A percentile compares a stretch with the other conserved stretches of the same genome.
Evolutionary conservation across 1,139 yeast genomes (phyloP).

Genomic region (Suhomyces terraborum): DNA sequence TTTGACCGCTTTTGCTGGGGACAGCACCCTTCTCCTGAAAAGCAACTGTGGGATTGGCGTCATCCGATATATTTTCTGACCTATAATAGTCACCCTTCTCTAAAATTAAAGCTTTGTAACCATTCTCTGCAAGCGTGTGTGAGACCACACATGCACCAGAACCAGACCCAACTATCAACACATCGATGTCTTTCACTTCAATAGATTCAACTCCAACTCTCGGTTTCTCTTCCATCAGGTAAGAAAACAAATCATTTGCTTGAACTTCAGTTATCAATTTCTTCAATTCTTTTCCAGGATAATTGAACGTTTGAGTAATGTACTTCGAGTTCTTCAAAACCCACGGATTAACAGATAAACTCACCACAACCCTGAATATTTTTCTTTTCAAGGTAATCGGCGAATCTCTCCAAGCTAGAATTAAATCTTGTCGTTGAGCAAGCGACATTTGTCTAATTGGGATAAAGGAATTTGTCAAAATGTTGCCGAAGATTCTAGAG

Average conservation of each 20-base stretch:
- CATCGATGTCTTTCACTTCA: conserved; percentile 44
- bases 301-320: conserved; percentile 22
- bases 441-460: conserved; percentile 41
- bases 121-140: conserved; percentile 47
- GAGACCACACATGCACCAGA: conserved; percentile 62
- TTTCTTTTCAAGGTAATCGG: conserved; percentile 33
- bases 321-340: background rate
- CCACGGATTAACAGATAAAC: conserved; percentile 23
- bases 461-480: conserved; percentile 38
- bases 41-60: conserved; percentile 41
- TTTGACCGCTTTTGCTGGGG: conserved; percentile 37
- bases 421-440: conserved; percentile 31
- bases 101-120: conserved; percentile 48
- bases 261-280: conserved; percentile 31
- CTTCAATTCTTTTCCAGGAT: conserved; percentile 36
- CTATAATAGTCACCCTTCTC: conserved; percentile 55
- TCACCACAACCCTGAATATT: conserved; percentile 29
- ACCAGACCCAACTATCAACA: conserved; percentile 57
- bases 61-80: conserved; percentile 40
- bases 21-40: conserved; percentile 47
- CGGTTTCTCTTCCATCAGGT: conserved; percentile 38
- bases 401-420: conserved; percentile 44
- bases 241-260: conserved; percentile 28
- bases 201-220: conserved; percentile 32
- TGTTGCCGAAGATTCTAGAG: conserved; percentile 37